Evolutionary conservation across 257 asterid species (phyloP).

Genomic region (Solanum lycopersicoides): DNA sequence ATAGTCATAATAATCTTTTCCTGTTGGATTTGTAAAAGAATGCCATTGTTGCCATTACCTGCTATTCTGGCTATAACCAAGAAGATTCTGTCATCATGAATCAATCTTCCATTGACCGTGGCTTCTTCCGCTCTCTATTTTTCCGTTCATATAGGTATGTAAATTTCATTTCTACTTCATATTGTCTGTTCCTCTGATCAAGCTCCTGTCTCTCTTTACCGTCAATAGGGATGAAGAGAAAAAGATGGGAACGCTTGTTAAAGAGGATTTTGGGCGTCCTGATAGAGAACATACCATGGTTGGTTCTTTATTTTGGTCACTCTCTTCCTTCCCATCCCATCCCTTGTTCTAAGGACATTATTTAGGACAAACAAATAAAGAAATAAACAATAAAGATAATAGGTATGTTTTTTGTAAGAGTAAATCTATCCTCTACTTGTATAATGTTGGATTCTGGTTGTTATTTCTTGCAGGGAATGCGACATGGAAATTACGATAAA

Average conservation of each 20-base stretch:
- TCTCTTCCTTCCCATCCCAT: not conserved
- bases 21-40: constrained; percentile 14
- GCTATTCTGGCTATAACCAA: constrained; percentile 95
- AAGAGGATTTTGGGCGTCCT: constrained; percentile 94
- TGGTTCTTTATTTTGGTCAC: not conserved
- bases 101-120: constrained; percentile 94
- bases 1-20: not conserved
- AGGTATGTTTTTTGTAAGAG: not conserved
- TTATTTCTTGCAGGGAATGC: constrained; percentile 45
- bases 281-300: constrained; percentile 80
- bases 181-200: not conserved
- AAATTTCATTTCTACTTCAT: not conserved
- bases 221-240: constrained; percentile 70
- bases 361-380: not conserved
- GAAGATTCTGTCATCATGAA: constrained; percentile 98
- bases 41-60: constrained; percentile 87
- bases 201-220: not conserved
- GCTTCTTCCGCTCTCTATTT: constrained; percentile 85
- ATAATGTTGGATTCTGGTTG: not conserved
- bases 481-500: constrained; percentile 90
- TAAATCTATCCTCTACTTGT: not conserved
- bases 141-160: constrained; percentile 60
- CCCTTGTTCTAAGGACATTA: not conserved
- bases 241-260: constrained; percentile 95
- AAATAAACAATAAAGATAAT: not conserved